Base-by-base conservation (phyloP, 176 grass and related monocot genomes). In the bread wheat (Triticum aestivum) region DNA sequence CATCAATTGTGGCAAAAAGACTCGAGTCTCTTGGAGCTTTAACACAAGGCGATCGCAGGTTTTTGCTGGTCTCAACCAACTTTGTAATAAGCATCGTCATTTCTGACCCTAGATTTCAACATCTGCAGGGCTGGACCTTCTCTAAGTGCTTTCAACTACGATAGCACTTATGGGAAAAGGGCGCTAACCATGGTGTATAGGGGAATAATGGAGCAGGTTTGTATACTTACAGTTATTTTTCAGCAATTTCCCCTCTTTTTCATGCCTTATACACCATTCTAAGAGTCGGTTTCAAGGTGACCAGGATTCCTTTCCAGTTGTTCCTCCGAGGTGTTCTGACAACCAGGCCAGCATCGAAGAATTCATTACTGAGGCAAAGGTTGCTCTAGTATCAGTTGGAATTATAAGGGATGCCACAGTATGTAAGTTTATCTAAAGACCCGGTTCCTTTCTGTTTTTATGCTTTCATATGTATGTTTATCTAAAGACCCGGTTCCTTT, bases 141-240 rank as follows among this genome's bases (percentile, higher is more conserved):
- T 73, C 85, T 99, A 73, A 92, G 94, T 87, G 94, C 93, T 92
- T 99, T 94, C 85, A 99, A 99, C 84, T 99, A 91, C 49, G 97
- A 99, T 79, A 96, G 92, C 86, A 99, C 86, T 67, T 96, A 93
- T 14, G 97, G 97, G 68, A 99, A 92, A 82, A 99, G 88, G 49
- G 94, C 97, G 0, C 87, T 99, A 52, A 89, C 88, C 12, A 91
- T 92, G 81, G 89, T 94, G 87, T 99, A 99, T 79, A 91, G 87
- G 80, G 94, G 97, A 85, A 94, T 99, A 94, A 99, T 99, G 97
- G 94, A 94, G 71, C 93, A 92, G 97, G 97, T 99, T 59, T 87
- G 68, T 86, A 63, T 49, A 73, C n/a, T 82, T 89, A 17, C 61
- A 82, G 15, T 78, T 54, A 72, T 26, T 80, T 79, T 79, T 86